Percentiles rank a stretch among this genome's conserved stretches.
phyloP scores from a whole-genome alignment of 768 basidiomycete genomes.

The Psilocybe cyanescens region DNA sequence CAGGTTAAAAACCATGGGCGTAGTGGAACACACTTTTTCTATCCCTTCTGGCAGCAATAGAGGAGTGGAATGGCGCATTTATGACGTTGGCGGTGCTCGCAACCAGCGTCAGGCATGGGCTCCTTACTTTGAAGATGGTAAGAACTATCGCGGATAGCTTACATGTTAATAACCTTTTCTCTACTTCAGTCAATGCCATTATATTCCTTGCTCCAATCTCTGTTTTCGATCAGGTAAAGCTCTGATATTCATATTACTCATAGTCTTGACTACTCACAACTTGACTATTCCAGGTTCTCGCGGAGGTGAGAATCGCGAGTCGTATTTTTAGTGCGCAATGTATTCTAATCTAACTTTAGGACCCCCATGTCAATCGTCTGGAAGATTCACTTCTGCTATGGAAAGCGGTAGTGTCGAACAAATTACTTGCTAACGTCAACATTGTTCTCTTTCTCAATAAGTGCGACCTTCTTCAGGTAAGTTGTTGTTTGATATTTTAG shows the following conservation, averaged over 20 bases:
- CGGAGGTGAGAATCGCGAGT: slow-evolving; percentile 56
- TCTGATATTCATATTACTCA: slow-evolving; percentile 9
- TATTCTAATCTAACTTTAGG: slow-evolving; percentile 45
- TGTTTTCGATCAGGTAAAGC: slow-evolving; percentile 72
- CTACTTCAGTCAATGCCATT: slow-evolving; percentile 72
- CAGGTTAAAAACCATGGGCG: slow-evolving; percentile 80
- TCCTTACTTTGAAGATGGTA: slow-evolving; percentile 87
- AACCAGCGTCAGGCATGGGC: slow-evolving; percentile 88
- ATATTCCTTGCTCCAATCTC: slow-evolving; percentile 91
- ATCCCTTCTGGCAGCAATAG: slow-evolving; percentile 60
- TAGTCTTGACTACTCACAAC: slow-evolving; percentile 4
- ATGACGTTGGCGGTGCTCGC: slow-evolving; percentile 83
- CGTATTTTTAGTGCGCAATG: slow-evolving; percentile 6
- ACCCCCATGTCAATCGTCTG: slow-evolving; percentile 71
- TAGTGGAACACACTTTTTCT: slow-evolving; percentile 77
- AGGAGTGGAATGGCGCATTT: slow-evolving; percentile 78
- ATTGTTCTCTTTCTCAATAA: slow-evolving; percentile 86
- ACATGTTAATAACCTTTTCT: slow-evolving; percentile 1
- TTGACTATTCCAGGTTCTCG: slow-evolving; percentile 49
- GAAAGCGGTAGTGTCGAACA: slow-evolving; percentile 74
- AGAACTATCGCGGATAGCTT: slow-evolving; percentile 22
- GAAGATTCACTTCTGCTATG: slow-evolving; percentile 82
- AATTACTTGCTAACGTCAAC: slow-evolving; percentile 71
- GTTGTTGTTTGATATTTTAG: slow-evolving; percentile 14
- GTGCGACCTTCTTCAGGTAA: slow-evolving; percentile 73